Base-by-base conservation (phyloP, 2,329 filamentous ascomycete species). In the Talaromyces pinophilus region DNA sequence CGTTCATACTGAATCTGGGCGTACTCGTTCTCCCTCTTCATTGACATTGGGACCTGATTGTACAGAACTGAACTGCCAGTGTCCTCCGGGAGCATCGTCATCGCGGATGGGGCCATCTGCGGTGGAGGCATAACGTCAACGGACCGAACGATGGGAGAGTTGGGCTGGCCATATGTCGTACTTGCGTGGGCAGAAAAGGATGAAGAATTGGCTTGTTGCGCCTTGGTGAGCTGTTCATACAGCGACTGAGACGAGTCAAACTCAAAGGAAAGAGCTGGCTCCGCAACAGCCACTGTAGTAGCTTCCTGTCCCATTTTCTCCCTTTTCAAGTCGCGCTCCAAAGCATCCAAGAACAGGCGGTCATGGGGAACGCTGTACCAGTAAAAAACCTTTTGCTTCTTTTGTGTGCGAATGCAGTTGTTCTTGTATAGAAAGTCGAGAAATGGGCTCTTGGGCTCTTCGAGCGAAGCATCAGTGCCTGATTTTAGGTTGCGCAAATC, bases 321-420 rank as follows among this genome's bases (percentile, higher is more conserved):
- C 76, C 95, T 89, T 88, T 99, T 99, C 77, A 99, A 82, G 77
- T 99, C 95, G 71, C 95, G 90, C 85, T 99, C 95, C 73, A 99
- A 85, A 46, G 95, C 95, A 82, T 99, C 95, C 72, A 99, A 89
- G 82, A 99, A 99, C 62, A 99, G 88, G 64, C 95, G 89, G 81
- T 99, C 95, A 79, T 99, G 95, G 1, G 95, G 95, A 59, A 99
- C 95, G 83, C 93, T 97, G 82, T 98, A 99, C 95, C 95, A 99
- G 83, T 98, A 99, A 77, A 99, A 99, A 71, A 99, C 95, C 85
- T 99, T 99, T 78, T 99, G 95, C 86, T 99, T 99, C 88, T 99
- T 99, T 81, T 99, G 95, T 44, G 95, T 99, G 73, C 95, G 90
- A 73, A 99, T 99, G 86, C 95, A 99, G 85, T 99, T 99, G 87